Evolutionary conservation across 164 flowering plant genomes (phyloP), one percentile per base, ranked within the genome.

Genomic region (Euptelea pleiosperma): DNA sequence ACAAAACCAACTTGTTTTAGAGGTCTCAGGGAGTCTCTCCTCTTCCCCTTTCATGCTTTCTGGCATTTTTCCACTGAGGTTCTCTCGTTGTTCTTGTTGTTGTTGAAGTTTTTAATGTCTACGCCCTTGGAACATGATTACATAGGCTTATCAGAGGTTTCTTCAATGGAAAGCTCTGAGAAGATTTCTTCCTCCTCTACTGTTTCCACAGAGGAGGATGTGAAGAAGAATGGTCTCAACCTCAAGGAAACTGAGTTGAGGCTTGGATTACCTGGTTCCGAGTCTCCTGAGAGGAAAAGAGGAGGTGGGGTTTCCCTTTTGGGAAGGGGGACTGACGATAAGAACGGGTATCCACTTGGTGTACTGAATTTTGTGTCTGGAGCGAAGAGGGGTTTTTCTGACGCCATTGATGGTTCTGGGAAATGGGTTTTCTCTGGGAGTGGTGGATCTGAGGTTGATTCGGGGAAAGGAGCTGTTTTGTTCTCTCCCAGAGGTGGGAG

Each of bases 191-290:
- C 69, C 21, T 55, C 63, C 22, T 55, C 65, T 5, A 58, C 66
- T 60, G 51, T 44, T 18, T 40, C 65, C 9, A 43, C 44, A 7
- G 61, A 67, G 25, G 58, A 42, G 11, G 52, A 40, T 26, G 73
- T 55, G 33, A 63, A 61, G 22, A 51, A 29, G 43, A 64, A 44
- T 25, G 73, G 63, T 62, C 58, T 82, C 33, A 77, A 76, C 70
- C 61, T 85, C 15, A 82, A 79, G 50, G 86, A 86, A 50, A 91
- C 98, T 4, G 96, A 91, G 75, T 76, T 91, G 37, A 83, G 96
- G 67, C 91, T 91, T 56, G 98, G 98, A 2, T 68, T 84, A 51
- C 98, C 98, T 18, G 98, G 98, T 16, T 86, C 96, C 15, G 76
- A 75, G 55, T 86, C 94, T 6, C 89, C 96, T 0, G 85, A 81